Evolutionary conservation across 331 rosid species (phyloP).

Genomic region (Telfairia occidentalis): DNA sequence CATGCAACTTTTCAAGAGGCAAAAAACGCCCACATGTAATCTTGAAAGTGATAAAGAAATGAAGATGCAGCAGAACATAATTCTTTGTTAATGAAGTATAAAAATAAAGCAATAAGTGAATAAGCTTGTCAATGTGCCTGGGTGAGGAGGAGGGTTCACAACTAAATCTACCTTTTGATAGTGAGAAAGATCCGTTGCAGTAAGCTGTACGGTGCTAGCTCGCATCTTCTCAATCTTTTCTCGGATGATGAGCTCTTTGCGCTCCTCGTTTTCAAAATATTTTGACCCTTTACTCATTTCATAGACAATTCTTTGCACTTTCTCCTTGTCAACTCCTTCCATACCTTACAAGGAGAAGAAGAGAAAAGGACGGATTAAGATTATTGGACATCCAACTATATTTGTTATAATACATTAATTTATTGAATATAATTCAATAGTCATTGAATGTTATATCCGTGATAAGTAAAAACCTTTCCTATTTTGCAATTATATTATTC

Average conservation of each 20-base stretch:
- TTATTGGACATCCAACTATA: neutral
- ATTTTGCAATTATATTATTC: neutral
- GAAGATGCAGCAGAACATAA: neutral
- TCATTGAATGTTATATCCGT: neutral
- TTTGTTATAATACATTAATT: neutral
- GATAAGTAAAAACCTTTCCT: neutral
- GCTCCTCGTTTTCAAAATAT: slow-evolving; percentile 75
- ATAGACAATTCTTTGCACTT: slow-evolving; percentile 69
- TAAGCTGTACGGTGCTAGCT: slow-evolving; percentile 43
- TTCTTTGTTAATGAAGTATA: neutral
- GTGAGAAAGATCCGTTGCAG: slow-evolving; percentile 36
- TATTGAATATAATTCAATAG: neutral
- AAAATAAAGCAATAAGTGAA: neutral
- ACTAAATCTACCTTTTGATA: slow-evolving; percentile 37
- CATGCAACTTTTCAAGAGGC: neutral
- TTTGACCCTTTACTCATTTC: slow-evolving; percentile 96
- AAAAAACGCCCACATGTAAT: neutral
- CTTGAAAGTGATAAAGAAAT: neutral
- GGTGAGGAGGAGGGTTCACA: neutral
- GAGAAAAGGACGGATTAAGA: neutral
- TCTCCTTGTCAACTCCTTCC: slow-evolving; percentile 92
- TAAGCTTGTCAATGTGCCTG: neutral
- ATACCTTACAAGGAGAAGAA: slow-evolving; percentile 38
- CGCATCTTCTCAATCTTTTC: slow-evolving; percentile 59
- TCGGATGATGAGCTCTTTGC: slow-evolving; percentile 56